Evolutionary conservation across 495 filamentous ascomycete genomes (phyloP).

Genomic region (Pyronema domesticum): DNA sequence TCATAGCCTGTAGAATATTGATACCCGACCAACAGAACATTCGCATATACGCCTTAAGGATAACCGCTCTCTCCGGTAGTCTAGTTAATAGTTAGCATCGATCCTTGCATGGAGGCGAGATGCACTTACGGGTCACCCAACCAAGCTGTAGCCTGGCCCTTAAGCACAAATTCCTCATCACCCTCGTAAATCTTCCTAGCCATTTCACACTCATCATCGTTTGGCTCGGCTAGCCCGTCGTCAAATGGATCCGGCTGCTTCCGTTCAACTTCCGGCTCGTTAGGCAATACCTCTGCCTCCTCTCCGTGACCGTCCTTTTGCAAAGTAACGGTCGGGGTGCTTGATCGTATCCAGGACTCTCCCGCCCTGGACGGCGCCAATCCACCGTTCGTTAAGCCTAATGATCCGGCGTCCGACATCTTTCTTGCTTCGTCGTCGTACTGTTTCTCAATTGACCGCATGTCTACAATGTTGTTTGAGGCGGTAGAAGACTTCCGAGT

Average conservation of each 20-base stretch:
- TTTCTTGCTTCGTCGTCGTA: conserved; percentile 15
- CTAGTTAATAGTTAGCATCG: conserved; percentile 13
- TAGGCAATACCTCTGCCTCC: conserved; percentile 15
- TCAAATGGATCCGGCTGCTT: neutral
- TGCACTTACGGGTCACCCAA: conserved; percentile 48
- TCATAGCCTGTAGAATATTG: conserved; percentile 63
- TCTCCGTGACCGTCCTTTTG: conserved; percentile 21
- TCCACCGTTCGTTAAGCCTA: neutral
- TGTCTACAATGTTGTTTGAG: conserved; percentile 18
- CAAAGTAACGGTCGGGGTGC: conserved; percentile 23
- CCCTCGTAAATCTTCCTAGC: conserved; percentile 72
- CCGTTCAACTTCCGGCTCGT: conserved; percentile 10
- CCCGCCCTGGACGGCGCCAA: conserved; percentile 5
- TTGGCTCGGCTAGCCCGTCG: conserved; percentile 26
- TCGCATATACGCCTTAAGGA: conserved; percentile 74
- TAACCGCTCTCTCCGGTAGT: conserved; percentile 43
- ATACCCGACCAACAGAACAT: conserved; percentile 70
- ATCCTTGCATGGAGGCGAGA: neutral
- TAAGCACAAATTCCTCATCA: conserved; percentile 60
- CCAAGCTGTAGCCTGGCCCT: conserved; percentile 68
- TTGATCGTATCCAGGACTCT: conserved; percentile 17
- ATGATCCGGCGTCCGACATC: conserved; percentile 4
- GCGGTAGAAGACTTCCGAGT: neutral
- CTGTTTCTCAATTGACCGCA: conserved; percentile 16
- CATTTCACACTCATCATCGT: conserved; percentile 48